These are phyloP conservation scores for Fallopia convolvulus DNA, from an alignment of 148 eudicot species.

Conservation along the genomic window DNA sequence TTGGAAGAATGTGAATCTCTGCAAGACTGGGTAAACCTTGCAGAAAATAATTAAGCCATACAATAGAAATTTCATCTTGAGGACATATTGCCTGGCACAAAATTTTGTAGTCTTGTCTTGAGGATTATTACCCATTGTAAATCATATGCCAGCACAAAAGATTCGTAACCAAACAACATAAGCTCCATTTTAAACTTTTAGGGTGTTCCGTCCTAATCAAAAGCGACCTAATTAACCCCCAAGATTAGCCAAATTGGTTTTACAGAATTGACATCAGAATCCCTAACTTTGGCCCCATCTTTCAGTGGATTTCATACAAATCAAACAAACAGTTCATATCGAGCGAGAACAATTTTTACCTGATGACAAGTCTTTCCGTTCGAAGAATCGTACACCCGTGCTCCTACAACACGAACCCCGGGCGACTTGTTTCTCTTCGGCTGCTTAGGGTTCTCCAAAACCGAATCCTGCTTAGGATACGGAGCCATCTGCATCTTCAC, in stretches of 20 bases:
- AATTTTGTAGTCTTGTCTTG: too few relatives aligned
- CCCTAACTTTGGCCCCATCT: neutral
- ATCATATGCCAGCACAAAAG: too few relatives aligned
- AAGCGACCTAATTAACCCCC: neutral
- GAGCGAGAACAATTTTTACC: constrained; percentile 24
- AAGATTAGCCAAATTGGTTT: neutral
- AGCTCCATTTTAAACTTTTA: neutral
- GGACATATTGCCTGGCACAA: too few relatives aligned
- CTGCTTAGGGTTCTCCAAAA: constrained; percentile 14
- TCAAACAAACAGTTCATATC: neutral
- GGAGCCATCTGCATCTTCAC: neutral
- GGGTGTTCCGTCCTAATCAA: neutral
- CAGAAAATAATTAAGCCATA: too few relatives aligned
- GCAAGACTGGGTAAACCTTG: too few relatives aligned
- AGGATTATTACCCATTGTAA: too few relatives aligned
- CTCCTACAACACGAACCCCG: constrained; percentile 37
- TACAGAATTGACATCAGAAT: neutral
- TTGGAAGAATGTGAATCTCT: too few relatives aligned
- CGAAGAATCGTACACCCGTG: constrained; percentile 42
- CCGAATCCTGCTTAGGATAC: neutral
- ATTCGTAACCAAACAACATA: too few relatives aligned
- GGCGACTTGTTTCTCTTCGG: constrained; percentile 33
- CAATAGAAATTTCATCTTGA: too few relatives aligned
- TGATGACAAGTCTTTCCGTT: constrained; percentile 81
- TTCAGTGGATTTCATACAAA: neutral